Base-by-base conservation (phyloP, 108 stramenopile species). In the Mediolabrus comicus region DNA sequence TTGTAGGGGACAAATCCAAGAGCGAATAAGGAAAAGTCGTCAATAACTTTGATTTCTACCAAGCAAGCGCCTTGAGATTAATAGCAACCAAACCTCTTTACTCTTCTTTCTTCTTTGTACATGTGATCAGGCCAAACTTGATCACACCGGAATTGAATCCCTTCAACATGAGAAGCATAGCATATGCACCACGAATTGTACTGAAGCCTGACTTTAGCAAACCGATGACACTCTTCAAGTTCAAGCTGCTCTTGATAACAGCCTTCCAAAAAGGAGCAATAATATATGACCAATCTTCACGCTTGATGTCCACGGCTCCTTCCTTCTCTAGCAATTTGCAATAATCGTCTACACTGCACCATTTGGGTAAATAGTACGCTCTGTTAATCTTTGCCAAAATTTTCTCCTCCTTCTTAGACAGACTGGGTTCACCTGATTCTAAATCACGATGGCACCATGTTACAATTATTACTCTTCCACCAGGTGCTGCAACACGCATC, bases 221-320 rank as follows among this genome's bases (percentile, higher is more conserved):
- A 24, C 94, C 94, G 31, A 86, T 49, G 17, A 95, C 58, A 57
- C 81, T 84, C 57, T 77, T 82, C 8, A 90, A 49, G 65, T 95
- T 91, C 65, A 92, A 65, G 59, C 84, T 87, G 56, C 86, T 87
- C 53, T 86, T 74, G 53, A 95, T 92, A 31, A 97, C 96, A 9
- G 96, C 96, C 72, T 93, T 94, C 96, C 96, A 97, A 82, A 97
- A 97, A 0, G 96, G 96, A 26, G 91, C 92, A 68, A 97, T 93
- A 59, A 92, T 84, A 67, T 88, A 87, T 11, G 89, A 90, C 96
- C 96, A 97, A 69, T 97, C 96, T 53, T 87, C 94, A 12, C 86
- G 67, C 51, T 67, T 71, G 24, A 95, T 78, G 34, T 92, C 80
- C 11, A 57, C 71, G 10, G 87, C 81, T 34, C 94, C 95, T 52